Base-by-base conservation (phyloP, 805 yeast genomes). In the Saturnispora dispora region DNA sequence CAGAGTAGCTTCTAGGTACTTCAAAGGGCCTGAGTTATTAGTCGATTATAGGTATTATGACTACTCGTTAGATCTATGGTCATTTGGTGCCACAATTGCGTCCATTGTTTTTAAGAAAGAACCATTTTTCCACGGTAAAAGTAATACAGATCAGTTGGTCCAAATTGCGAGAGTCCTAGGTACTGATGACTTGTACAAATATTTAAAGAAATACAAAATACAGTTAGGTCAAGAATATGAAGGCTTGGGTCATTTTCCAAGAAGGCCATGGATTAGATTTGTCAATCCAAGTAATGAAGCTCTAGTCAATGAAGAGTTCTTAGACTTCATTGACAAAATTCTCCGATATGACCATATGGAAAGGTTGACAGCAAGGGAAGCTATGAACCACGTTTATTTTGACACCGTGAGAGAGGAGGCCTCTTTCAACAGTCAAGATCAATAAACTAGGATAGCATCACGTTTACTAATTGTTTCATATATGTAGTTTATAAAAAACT, bases 51-150 rank as follows among this genome's bases (percentile, higher is more conserved):
- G 85, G 63, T 84, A 82, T 70, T 90, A 90, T 66, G 96, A 90
- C 67, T 90, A 90, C 66, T 86, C 96, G 8, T 74, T 90, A 50
- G 97, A 90, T 67, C 67, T 90, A 61, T 90, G 97, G 97, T 87
- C 96, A 1, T 84, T 87, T 51, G 97, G 97, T 42, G 90, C 96
- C 40, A 88, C 88, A 79, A 69, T 89, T 54, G 96, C 96, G 5
- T 85, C 96, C 5, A 85, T 90, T 64, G 79, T 89, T 27, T 90
- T 90, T 72, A 83, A 85, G 63, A 85, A 83, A 65, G 97, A 90
- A 60, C 96, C 96, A 6, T 86, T 90, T 58, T 90, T 90, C 74
- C 85, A 88, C 60, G 97, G 97, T 20, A 85, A 82, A 53, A 85
- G 95, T 47, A 89, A 90, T 66, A 84, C 85, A 42, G 96, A 90